These are phyloP conservation scores for Boeremia lycopersici DNA, from an alignment of 2,329 filamentous ascomycete species.

Conservation along the genomic window DNA sequence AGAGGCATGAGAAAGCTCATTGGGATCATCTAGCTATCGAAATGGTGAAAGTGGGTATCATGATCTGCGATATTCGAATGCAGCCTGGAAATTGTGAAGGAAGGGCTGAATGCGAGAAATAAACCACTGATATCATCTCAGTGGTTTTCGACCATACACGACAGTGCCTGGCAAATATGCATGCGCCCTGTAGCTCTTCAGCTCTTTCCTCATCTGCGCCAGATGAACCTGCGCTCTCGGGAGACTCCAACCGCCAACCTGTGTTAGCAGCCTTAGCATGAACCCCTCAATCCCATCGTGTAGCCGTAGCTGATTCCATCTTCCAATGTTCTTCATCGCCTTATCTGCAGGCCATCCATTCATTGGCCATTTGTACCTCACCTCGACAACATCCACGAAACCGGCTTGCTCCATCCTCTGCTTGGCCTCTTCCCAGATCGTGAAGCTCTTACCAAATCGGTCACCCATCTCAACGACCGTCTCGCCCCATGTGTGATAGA, in stretches of 20 bases:
- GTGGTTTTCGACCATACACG: conserved; percentile 45
- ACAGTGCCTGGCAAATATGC: conserved; percentile 47
- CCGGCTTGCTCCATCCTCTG: conserved; percentile 40
- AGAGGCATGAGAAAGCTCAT: too few relatives aligned
- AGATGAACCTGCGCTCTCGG: conserved; percentile 45
- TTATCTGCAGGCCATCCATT: conserved; percentile 42
- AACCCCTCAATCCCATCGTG: conserved; percentile 48
- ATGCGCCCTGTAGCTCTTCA: conserved; percentile 43
- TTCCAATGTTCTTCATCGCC: conserved; percentile 44
- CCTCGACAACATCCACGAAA: conserved; percentile 43
- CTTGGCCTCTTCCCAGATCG: conserved; percentile 44
- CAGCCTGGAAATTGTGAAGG: neutral
- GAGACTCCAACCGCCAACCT: conserved; percentile 43
- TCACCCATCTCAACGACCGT: conserved; percentile 45
- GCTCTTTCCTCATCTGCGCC: conserved; percentile 44
- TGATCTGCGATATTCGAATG: neutral
- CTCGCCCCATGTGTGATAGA: conserved; percentile 44
- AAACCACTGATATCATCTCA: conserved; percentile 1
- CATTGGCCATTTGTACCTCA: conserved; percentile 45
- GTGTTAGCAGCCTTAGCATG: conserved; percentile 45
- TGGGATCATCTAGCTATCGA: too few relatives aligned
- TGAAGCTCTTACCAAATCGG: conserved; percentile 47
- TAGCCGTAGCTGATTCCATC: conserved; percentile 45
- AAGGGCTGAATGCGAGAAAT: neutral
- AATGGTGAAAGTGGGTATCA: conserved; percentile 16